Percentiles rank a stretch among this genome's conserved stretches.
Evolutionary conservation across 495 filamentous ascomycete species (phyloP).

Genomic region (Echria macrotheca): DNA sequence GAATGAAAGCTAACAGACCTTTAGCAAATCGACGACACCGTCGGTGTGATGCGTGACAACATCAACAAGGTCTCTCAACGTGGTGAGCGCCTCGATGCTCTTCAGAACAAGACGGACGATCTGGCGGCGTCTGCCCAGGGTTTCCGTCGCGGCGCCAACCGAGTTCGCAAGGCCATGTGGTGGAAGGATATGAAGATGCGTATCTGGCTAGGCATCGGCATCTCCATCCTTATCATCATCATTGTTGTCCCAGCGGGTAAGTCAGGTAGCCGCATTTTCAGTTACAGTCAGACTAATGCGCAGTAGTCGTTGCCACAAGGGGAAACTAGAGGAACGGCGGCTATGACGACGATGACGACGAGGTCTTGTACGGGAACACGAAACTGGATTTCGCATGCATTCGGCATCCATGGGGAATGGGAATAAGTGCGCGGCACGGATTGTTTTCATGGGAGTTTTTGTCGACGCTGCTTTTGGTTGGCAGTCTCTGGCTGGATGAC

Average conservation of each 20-base stretch:
- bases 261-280: no score
- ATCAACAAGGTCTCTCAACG: constrained; percentile 89
- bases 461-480: constrained; percentile 23
- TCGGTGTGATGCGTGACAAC: constrained; percentile 89
- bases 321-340: constrained; percentile 15
- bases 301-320: constrained; percentile 29
- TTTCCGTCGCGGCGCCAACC: constrained; percentile 92
- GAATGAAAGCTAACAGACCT: no score
- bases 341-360: constrained; percentile 20
- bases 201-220: constrained; percentile 83
- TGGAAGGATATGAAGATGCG: constrained; percentile 98
- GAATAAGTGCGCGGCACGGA: constrained; percentile 20
- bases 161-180: constrained; percentile 87
- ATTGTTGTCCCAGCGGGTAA: constrained; percentile 88
- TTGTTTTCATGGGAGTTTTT: constrained; percentile 31
- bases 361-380: constrained; percentile 18
- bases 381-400: constrained; percentile 29
- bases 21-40: constrained; percentile 95
- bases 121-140: constrained; percentile 83
- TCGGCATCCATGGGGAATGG: constrained; percentile 24
- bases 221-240: constrained; percentile 81
- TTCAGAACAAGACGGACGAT: constrained; percentile 95
- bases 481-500: constrained; percentile 20
- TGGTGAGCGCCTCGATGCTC: constrained; percentile 80
- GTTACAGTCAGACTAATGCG: constrained; percentile 5